Conservation (phyloP, 139 green algal species). For the Pleodorina starrii region DNA sequence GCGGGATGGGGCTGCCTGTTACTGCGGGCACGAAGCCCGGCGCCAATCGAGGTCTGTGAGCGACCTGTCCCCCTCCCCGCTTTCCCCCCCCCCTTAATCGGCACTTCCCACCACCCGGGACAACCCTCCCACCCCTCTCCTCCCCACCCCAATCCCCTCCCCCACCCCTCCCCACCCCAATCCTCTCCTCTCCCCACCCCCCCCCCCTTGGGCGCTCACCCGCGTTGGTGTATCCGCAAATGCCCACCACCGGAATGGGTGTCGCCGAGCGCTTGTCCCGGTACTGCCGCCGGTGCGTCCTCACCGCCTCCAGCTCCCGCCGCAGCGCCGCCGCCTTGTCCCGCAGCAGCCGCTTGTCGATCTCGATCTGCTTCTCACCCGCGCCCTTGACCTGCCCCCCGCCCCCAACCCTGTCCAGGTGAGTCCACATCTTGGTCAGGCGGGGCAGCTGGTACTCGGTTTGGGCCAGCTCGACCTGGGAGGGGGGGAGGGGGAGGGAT, state of each 20-base stretch:
- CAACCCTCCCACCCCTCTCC: not conserved
- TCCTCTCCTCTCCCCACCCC: not conserved
- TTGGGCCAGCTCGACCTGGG: constrained; percentile 93
- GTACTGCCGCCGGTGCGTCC: constrained; percentile 70
- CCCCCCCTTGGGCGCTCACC: constrained; percentile 31
- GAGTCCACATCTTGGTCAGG: constrained; percentile 97
- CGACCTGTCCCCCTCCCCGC: no score
- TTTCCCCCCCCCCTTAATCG: no score
- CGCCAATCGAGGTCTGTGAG: no score
- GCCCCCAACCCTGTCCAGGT: constrained; percentile 94
- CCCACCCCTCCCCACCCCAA: not conserved
- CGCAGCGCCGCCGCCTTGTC: constrained; percentile 66
- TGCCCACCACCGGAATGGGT: constrained; percentile 88
- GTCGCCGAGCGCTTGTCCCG: constrained; percentile 72
- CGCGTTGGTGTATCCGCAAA: constrained; percentile 99
- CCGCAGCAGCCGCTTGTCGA: constrained; percentile 94
- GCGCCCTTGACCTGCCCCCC: constrained; percentile 83
- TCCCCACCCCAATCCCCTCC: not conserved
- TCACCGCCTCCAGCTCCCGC: constrained; percentile 80
- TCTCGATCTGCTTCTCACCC: constrained; percentile 99
- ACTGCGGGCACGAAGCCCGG: no score
- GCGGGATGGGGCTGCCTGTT: no score
- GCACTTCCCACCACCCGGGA: no score
- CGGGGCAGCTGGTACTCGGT: constrained; percentile 97
- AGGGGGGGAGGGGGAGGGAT: not conserved